Evolutionary conservation across 768 basidiomycete genomes (phyloP).

Genomic region (Boletellus sp.): DNA sequence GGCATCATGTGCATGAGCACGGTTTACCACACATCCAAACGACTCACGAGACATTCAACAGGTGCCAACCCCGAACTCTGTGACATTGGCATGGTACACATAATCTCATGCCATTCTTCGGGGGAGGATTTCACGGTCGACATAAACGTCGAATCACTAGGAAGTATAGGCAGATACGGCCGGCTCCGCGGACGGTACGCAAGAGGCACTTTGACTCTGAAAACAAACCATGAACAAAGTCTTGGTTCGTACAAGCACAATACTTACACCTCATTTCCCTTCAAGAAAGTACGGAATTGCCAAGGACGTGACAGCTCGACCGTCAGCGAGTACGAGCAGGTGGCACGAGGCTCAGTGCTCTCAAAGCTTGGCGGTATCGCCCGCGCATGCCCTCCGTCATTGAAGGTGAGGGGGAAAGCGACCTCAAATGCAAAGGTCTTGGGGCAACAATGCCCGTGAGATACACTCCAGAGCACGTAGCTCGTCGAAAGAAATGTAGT

Average conservation of each 20-base stretch:
- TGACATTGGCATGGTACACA: conserved; percentile 40
- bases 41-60: conserved; percentile 50
- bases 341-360: conserved; percentile 24
- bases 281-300: conserved; percentile 43
- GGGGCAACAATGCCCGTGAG: conserved; percentile 27
- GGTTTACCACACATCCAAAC: background rate
- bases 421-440: conserved; percentile 40
- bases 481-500: conserved; percentile 17
- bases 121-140: conserved; percentile 57
- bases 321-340: conserved; percentile 44
- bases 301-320: conserved; percentile 40
- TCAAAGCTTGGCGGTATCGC: conserved; percentile 51
- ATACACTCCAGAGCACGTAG: conserved; percentile 17
- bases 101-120: conserved; percentile 62
- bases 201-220: conserved; percentile 48
- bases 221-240: background rate
- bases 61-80: conserved; percentile 34
- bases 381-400: conserved; percentile 29
- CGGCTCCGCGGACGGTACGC: conserved; percentile 51
- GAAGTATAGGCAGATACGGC: conserved; percentile 51
- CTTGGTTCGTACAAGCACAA: background rate
- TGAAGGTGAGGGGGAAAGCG: conserved; percentile 45
- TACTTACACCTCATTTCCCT: conserved; percentile 43
- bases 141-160: conserved; percentile 44
- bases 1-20: background rate